Conservation (phyloP, 495 filamentous ascomycete species). For the Hyaloscypha variabilis region DNA sequence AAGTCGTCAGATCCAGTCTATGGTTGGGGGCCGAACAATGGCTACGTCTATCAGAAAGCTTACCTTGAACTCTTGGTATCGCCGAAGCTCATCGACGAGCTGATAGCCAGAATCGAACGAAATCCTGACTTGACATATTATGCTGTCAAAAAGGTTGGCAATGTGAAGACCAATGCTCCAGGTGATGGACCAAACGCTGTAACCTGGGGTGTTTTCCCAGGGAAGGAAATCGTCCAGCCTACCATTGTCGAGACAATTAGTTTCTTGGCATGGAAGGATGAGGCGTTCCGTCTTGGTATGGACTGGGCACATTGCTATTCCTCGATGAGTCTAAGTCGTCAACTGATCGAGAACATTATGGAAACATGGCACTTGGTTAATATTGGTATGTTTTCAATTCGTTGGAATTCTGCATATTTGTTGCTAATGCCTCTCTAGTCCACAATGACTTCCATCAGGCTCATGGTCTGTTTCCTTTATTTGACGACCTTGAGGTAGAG, state of each 20-base stretch:
- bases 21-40: conserved; percentile 93
- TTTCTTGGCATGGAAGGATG: conserved; percentile 99
- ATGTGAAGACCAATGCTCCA: conserved; percentile 81
- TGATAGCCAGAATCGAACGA: conserved; percentile 77
- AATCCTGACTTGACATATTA: conserved; percentile 90
- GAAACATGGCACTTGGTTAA: conserved; percentile 92
- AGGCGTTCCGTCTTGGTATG: conserved; percentile 87
- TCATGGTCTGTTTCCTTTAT: conserved; percentile 77
- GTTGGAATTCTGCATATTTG: conserved; percentile 10
- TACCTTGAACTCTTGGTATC: conserved; percentile 91
- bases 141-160: conserved; percentile 79
- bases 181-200: conserved; percentile 91
- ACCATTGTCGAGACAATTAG: conserved; percentile 98
- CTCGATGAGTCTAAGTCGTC: conserved; percentile 74
- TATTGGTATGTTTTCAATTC: conserved; percentile 68
- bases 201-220: conserved; percentile 99
- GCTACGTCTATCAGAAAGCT: conserved; percentile 98
- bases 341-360: conserved; percentile 81
- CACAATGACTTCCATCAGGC: conserved; percentile 93
- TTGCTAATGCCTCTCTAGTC: conserved; percentile 54
- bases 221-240: conserved; percentile 97
- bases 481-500: conserved; percentile 74
- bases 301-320: conserved; percentile 95
- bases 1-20: conserved; percentile 84
- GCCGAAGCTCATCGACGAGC: conserved; percentile 73